phyloP scores from a whole-genome alignment of 768 basidiomycete genomes.

The Peribolospora baueri region DNA sequence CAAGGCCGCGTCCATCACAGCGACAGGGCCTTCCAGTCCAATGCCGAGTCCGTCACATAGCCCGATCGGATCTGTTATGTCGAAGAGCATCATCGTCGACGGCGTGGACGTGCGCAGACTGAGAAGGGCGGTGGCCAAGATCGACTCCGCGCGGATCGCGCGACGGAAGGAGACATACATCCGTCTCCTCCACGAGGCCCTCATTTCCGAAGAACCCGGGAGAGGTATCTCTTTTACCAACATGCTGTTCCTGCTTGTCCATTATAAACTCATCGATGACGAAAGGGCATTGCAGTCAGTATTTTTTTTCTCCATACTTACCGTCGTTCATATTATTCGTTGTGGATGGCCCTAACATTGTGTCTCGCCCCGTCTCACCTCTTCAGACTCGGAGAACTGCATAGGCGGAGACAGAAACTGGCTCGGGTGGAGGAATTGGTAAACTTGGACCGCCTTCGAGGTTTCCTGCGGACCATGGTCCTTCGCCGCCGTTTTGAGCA shows the following conservation, averaged over 20 bases:
- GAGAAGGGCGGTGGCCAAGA: conserved; percentile 30
- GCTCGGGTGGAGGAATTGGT: conserved; percentile 60
- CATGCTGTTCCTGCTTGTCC: conserved; percentile 66
- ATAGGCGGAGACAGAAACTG: conserved; percentile 47
- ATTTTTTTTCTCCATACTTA: not conserved
- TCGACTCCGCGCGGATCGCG: conserved; percentile 41
- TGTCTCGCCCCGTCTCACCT: not conserved
- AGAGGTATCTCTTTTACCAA: conserved; percentile 72
- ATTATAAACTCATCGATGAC: conserved; percentile 78
- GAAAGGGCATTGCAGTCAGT: conserved; percentile 66
- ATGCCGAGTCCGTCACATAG: conserved; percentile 9
- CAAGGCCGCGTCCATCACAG: conserved; percentile 20
- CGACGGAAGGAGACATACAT: conserved; percentile 45
- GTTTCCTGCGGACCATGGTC: conserved; percentile 26
- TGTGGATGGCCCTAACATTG: too few relatives aligned
- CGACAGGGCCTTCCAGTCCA: conserved; percentile 9
- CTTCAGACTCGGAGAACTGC: conserved; percentile 52
- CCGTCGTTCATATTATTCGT: not conserved
- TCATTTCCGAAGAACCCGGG: conserved; percentile 40
- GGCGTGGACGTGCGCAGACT: conserved; percentile 44
- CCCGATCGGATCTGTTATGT: conserved; percentile 5
- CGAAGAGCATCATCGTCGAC: conserved; percentile 19
- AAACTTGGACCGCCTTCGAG: conserved; percentile 60
- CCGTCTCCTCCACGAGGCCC: conserved; percentile 66
- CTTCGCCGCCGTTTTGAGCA: too few relatives aligned